These are phyloP conservation scores for Hirsutella thompsonii DNA, from an alignment of 2,329 filamentous ascomycete genomes.

Conservation along the genomic window DNA sequence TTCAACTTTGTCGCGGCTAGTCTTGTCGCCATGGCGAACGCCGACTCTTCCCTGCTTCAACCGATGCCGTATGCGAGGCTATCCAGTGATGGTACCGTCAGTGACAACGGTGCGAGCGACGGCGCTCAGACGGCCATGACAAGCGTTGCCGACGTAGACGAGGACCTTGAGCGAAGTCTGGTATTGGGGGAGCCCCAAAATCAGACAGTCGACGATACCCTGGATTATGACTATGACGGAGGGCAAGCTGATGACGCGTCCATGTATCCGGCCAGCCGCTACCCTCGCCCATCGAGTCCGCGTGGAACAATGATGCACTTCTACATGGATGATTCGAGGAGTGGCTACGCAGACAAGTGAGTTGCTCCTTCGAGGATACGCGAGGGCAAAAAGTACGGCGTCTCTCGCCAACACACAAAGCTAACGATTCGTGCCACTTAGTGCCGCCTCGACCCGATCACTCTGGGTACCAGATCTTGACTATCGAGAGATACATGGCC, in stretches of 20 bases:
- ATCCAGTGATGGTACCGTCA: constrained; percentile 20
- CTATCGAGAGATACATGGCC: constrained; percentile 46
- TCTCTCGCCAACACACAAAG: background rate
- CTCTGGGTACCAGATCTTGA: constrained; percentile 38
- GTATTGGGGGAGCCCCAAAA: constrained; percentile 4
- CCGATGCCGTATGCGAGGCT: constrained; percentile 5
- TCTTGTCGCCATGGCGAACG: background rate
- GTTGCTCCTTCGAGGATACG: constrained; percentile 8
- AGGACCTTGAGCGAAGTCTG: constrained; percentile 3
- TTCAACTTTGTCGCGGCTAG: too few species aligned
- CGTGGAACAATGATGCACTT: constrained; percentile 22
- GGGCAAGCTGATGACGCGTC: constrained; percentile 24
- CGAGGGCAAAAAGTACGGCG: too few species aligned
- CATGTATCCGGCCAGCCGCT: constrained; percentile 27
- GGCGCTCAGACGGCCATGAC: constrained; percentile 23
- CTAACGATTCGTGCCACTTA: constrained; percentile 6
- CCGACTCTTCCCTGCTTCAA: background rate
- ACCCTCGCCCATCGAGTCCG: constrained; percentile 21
- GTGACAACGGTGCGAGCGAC: constrained; percentile 19
- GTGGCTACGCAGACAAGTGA: constrained; percentile 24
- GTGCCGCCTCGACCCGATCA: constrained; percentile 33
- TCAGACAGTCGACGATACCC: constrained; percentile 9
- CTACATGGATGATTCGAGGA: constrained; percentile 12
- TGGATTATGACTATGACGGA: constrained; percentile 16
- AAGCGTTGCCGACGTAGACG: constrained; percentile 17